Evolutionary conservation across 2,329 filamentous ascomycete genomes (phyloP), one percentile per base, ranked within the genome.

Genomic region (Pestalotiopsis sp.): DNA sequence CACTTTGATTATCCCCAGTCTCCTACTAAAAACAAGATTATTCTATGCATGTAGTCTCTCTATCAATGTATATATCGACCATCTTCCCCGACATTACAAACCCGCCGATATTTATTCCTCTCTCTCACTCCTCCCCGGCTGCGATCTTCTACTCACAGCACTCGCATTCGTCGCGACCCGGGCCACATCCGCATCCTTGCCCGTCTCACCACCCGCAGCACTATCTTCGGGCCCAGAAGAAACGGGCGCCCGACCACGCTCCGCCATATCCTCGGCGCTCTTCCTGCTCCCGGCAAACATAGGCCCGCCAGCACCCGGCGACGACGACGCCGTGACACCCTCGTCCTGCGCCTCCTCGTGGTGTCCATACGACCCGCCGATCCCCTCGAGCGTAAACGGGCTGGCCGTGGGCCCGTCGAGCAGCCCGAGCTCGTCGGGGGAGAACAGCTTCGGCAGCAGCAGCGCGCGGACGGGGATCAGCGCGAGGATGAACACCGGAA

Each of bases 391-490:
- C 0, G 88, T 93, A 68, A 93, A 93, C 9, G 87, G 84, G 67
- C 89, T 92, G 0, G 92, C 92, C 0, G 92, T 94, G 0, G 92
- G 90, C n/a, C 82, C 90, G 75, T 95, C 92, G 24, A 94, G 80
- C 7, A 85, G 76, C 0, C 79, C 80, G 26, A 94, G 80, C 77
- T 94, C 92, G 59, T 87, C 84, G 0, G 79, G 74, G 0, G 81
- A 83, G 71, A 94, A 90, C 76, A 87, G 83, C 40, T 80, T 80
- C 0, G 91, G 91, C 71, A 94, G 81, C 5, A 93, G 69, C 68
- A 88, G 81, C 1, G 89, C 87, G 9, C 92, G 85, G 2, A 90
- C 79, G 0, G 92, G 92, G 26, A 94, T 89, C 4, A 94, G 82
- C 17, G 88, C 78, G 61, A 94, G 79, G 74, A 94, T 93, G 70